phyloP scores from a whole-genome alignment of 2,329 filamentous ascomycete species.

The Epichloe hybrida region DNA sequence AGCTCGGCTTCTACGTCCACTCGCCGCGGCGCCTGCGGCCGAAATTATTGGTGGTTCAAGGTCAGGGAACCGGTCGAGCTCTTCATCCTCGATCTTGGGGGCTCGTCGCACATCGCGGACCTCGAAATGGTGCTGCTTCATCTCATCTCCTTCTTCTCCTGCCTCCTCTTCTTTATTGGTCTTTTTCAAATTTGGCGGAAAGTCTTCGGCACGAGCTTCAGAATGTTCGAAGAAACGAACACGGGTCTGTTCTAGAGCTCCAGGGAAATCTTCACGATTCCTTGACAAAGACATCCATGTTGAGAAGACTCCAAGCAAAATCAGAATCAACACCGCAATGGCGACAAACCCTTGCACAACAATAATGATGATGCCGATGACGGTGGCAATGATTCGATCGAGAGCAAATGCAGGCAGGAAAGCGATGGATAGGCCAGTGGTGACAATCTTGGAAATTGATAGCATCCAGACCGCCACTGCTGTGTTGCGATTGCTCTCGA shows the following conservation, averaged over 20 bases:
- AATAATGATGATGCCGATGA: constrained; percentile 61
- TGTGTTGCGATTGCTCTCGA: constrained; percentile 58
- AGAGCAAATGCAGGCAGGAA: constrained; percentile 52
- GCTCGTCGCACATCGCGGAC: constrained; percentile 49
- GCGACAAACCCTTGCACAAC: constrained; percentile 58
- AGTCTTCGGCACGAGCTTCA: constrained; percentile 43
- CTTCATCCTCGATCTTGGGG: constrained; percentile 61
- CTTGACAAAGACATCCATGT: constrained; percentile 61
- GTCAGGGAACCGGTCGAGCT: constrained; percentile 12
- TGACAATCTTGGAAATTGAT: constrained; percentile 57
- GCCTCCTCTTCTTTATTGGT: constrained; percentile 19
- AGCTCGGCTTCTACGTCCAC: constrained; percentile 23
- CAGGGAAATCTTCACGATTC: constrained; percentile 51
- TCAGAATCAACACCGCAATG: constrained; percentile 49
- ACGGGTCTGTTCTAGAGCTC: constrained; percentile 39
- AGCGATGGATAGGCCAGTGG: constrained; percentile 54
- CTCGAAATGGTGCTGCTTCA: constrained; percentile 34
- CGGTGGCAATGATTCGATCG: constrained; percentile 52
- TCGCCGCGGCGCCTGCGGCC: not conserved
- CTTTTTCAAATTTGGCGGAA: constrained; percentile 26
- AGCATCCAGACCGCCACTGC: constrained; percentile 57
- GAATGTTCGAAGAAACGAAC: constrained; percentile 56
- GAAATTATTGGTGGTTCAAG: not conserved
- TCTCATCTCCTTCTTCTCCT: constrained; percentile 22
- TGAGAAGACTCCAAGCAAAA: constrained; percentile 51